Evolutionary conservation across 768 basidiomycete species (phyloP), one percentile per base, ranked within the genome.

Genomic region (Naganishia friedmannii): DNA sequence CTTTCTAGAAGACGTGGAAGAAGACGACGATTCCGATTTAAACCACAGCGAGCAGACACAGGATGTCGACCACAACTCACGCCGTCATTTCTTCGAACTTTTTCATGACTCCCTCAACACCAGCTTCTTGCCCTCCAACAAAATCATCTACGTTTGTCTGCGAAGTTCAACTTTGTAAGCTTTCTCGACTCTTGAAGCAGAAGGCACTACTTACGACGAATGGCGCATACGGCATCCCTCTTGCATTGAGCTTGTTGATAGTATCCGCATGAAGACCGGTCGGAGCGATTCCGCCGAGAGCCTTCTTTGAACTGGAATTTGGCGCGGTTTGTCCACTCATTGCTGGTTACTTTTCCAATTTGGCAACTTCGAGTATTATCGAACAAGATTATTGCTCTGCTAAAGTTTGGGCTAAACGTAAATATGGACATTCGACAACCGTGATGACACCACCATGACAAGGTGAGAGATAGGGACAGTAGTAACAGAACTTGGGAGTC

Each of bases 151-250:
- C 90, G 82, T 95, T 87, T 66, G 89, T 85, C 95, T 98, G 73
- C 65, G 2, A 53, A 19, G 42, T 34, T n/a, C 28, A 56, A 29
- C 15, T 19, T 28, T 19, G n/a, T 15, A 23, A 65, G 31, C n/a
- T 51, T n/a, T 31, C 21, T 6, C 4, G 37, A 65, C 29, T 57
- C 57, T 48, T 28, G 34, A 21, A 26, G 53, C 66, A 53, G 23
- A 56, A 23, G 2, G 3, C 66, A 23, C 53, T 31, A 85, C 89
- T 74, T 73, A 95, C 94, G 66, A 98, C 89, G 77, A 99, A 99
- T 0, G 92, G 91, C 3, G 95, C 94, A 81, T 90, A 89, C 28
- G 95, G 95, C 65, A 98, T 98, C 5, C 95, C 95, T 65, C 95
- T 84, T 0, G 93, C 89, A 73, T 94, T 98, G 77, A 87, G 88